Base-by-base conservation (phyloP, 345 rosid genomes). In the Heritiera littoralis region DNA sequence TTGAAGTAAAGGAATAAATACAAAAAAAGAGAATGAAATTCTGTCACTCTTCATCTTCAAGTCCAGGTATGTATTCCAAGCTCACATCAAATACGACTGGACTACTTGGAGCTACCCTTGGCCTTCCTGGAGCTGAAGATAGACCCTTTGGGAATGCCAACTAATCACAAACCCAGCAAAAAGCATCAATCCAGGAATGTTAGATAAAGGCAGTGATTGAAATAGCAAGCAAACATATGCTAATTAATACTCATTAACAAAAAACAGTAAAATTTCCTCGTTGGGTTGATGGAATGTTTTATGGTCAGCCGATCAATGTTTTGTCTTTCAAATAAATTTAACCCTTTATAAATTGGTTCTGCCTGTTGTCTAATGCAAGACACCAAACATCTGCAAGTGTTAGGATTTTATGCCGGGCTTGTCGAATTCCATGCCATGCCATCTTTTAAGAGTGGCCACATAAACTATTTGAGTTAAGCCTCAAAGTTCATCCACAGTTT, bases 141-240 rank as follows among this genome's bases (percentile, higher is more conserved):
- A 96, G 86, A 66, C 99, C 97, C 85, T 89, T 96, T 1, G 99
- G 98, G 79, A 96, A 94, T 18, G 99, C 98, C 91, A 96, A 66
- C 99, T 96, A 68, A 46, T 30, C 35, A 64, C 30, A 73, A 56
- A 63, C n/a, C 56, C 56, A 58, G 54, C 54, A 41, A 60, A 48
- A 75, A 59, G 6, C 54, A 55, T 28, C 18, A 30, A 45, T 28
- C 9, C 1, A 41, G 23, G 51, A 41, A 67, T 40, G 14, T 17
- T 43, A 67, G 14, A 43, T 43, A 66, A 15, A 40, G 12, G 23
- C 10, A 38, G 45, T 66, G 12, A 66, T 15, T 35, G 38, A 35
- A 35, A 35, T 35, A 35, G 38, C 38, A 35, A 0, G 18, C 60
- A 55, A 6, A 18, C 11, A 55, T 55, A 55, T 55, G 9, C 60